Percentiles rank a stretch among this genome's conserved stretches.
Evolutionary conservation across 2,329 filamentous ascomycete genomes (phyloP).

Genomic region (Monilinia fructicola): DNA sequence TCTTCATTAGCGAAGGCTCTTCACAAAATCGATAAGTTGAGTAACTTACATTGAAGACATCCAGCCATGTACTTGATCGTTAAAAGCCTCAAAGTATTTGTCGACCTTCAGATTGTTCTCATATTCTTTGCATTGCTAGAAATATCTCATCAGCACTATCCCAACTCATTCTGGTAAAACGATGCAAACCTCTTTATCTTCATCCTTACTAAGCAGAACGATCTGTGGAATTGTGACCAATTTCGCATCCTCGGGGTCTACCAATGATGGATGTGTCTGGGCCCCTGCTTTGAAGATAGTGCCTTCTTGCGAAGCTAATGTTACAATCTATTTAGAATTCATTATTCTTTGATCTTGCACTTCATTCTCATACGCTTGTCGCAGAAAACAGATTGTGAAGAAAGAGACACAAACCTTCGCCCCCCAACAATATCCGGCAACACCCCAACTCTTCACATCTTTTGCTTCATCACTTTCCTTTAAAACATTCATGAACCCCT

Average conservation of each 20-base stretch:
- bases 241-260: slow-evolving; percentile 60
- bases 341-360: not conserved
- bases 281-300: slow-evolving; percentile 57
- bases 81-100: slow-evolving; percentile 63
- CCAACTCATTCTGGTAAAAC: slow-evolving; percentile 36
- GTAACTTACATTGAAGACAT: slow-evolving; percentile 60
- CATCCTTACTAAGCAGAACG: slow-evolving; percentile 65
- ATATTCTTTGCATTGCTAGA: slow-evolving; percentile 44
- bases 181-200: slow-evolving; percentile 43
- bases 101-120: slow-evolving; percentile 43
- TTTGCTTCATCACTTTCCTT: slow-evolving; percentile 18
- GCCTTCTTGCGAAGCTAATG: slow-evolving; percentile 51
- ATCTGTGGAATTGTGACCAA: slow-evolving; percentile 59
- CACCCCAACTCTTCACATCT: slow-evolving; percentile 33
- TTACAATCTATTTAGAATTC: slow-evolving; percentile 46
- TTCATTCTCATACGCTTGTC: not conserved
- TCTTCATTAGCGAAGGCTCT: not conserved
- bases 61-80: slow-evolving; percentile 70
- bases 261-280: slow-evolving; percentile 58
- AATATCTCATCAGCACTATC: slow-evolving; percentile 46
- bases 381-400: rapidly evolving
- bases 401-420: slow-evolving; percentile 49
- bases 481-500: slow-evolving; percentile 24
- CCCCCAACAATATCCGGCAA: slow-evolving; percentile 61
- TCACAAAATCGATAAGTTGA: not conserved